A percentile compares a stretch with the other conserved stretches of the same genome.
Conservation (phyloP, 768 basidiomycete genomes). For the Xerocomus potaroensis region DNA sequence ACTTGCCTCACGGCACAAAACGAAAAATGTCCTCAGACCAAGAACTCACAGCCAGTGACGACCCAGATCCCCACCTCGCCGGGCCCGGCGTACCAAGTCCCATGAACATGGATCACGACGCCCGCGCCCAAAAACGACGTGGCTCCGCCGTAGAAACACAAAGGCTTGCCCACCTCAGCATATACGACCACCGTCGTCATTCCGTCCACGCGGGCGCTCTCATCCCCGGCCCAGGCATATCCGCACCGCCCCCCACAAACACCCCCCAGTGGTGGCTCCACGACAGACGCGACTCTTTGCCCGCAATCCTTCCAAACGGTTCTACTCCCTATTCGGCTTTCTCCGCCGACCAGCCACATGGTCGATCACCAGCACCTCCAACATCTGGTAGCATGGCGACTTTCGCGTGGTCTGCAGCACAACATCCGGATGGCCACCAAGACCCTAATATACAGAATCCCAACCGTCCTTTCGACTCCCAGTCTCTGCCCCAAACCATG, state of each 20-base stretch:
- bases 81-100: slow-evolving; percentile 64
- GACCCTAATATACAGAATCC: slow-evolving; percentile 41
- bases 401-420: slow-evolving; percentile 67
- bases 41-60: slow-evolving; percentile 49
- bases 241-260: slow-evolving; percentile 15
- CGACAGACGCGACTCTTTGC: slow-evolving; percentile 71
- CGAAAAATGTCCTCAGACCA: slow-evolving; percentile 80
- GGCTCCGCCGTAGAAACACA: slow-evolving; percentile 80
- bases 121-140: slow-evolving; percentile 74
- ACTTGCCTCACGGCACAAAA: slow-evolving; percentile 61
- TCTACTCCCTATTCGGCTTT: slow-evolving; percentile 54
- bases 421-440: slow-evolving; percentile 42
- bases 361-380: slow-evolving; percentile 52
- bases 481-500: slow-evolving; percentile 43
- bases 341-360: slow-evolving; percentile 61
- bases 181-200: slow-evolving; percentile 70
- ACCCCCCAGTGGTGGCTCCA: slow-evolving; percentile 52
- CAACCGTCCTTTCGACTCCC: slow-evolving; percentile 47
- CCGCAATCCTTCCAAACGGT: slow-evolving; percentile 63
- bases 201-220: slow-evolving; percentile 64
- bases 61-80: slow-evolving; percentile 60
- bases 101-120: slow-evolving; percentile 56
- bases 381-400: slow-evolving; percentile 58
- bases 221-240: slow-evolving; percentile 22
- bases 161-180: slow-evolving; percentile 66